Evolutionary conservation across 2,329 filamentous ascomycete species (phyloP).

Genomic region (Teratosphaeria pseudoeucalypti): DNA sequence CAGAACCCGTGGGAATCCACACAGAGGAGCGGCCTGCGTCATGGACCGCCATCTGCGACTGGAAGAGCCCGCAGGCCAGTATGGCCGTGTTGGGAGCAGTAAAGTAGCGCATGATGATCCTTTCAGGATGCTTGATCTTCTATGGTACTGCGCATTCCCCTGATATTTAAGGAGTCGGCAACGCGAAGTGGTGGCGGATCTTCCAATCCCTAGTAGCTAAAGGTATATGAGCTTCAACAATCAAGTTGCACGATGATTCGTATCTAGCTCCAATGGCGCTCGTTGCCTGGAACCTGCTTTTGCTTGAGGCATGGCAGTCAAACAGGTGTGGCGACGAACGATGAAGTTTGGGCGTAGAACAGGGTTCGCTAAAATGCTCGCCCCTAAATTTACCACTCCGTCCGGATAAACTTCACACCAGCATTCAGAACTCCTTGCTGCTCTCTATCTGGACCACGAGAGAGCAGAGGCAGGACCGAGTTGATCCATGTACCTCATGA

Average conservation of each 20-base stretch:
- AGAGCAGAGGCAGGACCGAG: too few relatives aligned
- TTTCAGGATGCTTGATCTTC: background rate
- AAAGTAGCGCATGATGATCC: background rate
- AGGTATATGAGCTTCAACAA: too few relatives aligned
- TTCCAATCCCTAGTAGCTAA: too few relatives aligned
- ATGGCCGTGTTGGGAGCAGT: background rate
- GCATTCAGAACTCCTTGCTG: background rate
- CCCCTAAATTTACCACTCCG: background rate
- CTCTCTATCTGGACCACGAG: too few relatives aligned
- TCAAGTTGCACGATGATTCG: too few relatives aligned
- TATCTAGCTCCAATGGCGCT: too few relatives aligned
- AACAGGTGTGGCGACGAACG: background rate
- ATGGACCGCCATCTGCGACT: background rate
- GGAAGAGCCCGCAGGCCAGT: background rate
- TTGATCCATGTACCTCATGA: too few relatives aligned
- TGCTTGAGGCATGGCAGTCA: background rate
- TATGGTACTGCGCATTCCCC: background rate
- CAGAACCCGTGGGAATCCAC: background rate
- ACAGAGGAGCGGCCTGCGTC: background rate
- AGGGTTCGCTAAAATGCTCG: background rate
- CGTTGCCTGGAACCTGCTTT: background rate
- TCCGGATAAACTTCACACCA: background rate
- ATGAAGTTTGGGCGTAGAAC: background rate
- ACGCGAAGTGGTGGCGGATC: too few relatives aligned
- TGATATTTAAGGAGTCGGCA: too few relatives aligned